Base-by-base conservation (phyloP, 257 asterid species). In the Leptodermis oblonga region DNA sequence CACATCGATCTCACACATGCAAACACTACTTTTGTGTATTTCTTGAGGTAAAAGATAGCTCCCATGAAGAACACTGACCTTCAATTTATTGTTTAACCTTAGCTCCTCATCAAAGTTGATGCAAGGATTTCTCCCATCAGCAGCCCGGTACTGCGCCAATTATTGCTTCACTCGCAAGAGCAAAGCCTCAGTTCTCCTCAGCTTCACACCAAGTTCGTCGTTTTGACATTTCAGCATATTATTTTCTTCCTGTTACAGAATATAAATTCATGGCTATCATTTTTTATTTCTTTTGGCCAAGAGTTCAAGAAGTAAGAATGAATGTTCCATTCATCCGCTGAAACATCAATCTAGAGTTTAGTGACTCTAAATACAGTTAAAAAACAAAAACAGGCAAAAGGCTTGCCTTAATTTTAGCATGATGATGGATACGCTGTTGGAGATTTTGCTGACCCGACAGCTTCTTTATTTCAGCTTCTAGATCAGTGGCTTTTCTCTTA, bases 371-470 rank as follows among this genome's bases (percentile, higher is more conserved):
- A n/a, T n/a, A n/a, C n/a, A n/a, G n/a, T n/a, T n/a, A n/a, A 7
- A 12, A 36, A 11, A 3, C 31, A 36, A 49, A 31, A 34, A 41
- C 45, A 33, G 22, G 41, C 17, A 34, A 30, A 65, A 33, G n/a
- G 28, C 79, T 68, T 78, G 71, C 99, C 96, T 94, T 94, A 22
- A 89, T 91, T 84, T 91, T 94, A 34, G 97, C 96, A 76, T 94
- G 99, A 82, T 94, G 99, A 77, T 94, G 97, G 78, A 94, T 94
- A 36, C 97, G 96, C 73, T 94, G 97, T 49, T 94, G 97, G 77
- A 94, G 86, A 78, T 94, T 94, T 76, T 94, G 97, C 74, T 94
- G 97, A 62, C 96, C 97, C 17, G 96, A 87, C 78, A 94, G 73
- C 83, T 89, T 89, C 76, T 85, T 83, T 67, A 91, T 76, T 78